Evolutionary conservation across 371 early-diverging fungal species (phyloP).

Genomic region (Mucor lusitanicus): DNA sequence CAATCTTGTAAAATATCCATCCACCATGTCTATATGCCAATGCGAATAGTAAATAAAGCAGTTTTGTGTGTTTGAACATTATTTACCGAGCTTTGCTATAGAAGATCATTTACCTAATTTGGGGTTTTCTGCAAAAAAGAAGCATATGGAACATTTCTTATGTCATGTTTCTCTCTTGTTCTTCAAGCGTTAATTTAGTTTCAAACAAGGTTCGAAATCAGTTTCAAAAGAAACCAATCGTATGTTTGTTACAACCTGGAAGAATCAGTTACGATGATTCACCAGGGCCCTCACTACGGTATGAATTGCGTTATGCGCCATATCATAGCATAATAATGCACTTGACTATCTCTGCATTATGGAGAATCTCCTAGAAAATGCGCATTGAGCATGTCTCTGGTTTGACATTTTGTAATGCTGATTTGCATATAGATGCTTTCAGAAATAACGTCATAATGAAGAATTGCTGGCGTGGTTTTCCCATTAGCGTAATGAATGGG

Average conservation of each 20-base stretch:
- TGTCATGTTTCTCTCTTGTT: not conserved
- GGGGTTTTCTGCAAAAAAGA: not conserved
- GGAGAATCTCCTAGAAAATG: not conserved
- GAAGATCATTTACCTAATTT: too few relatives aligned
- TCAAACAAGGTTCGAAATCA: not conserved
- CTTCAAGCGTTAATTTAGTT: not conserved
- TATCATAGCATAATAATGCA: not conserved
- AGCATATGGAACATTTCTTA: not conserved
- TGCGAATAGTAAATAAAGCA: not conserved
- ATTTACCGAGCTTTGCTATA: too few relatives aligned
- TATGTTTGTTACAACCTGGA: not conserved
- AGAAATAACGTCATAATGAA: not conserved
- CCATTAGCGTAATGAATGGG: not conserved
- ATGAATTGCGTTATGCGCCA: too few relatives aligned
- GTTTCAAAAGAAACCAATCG: not conserved
- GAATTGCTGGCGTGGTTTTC: not conserved
- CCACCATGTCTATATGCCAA: not conserved
- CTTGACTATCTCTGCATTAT: not conserved
- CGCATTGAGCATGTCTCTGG: not conserved
- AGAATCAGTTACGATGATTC: not conserved
- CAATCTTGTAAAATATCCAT: not conserved
- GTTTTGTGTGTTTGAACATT: too few relatives aligned
- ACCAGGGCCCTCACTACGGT: not conserved
- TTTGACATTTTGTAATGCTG: not conserved
- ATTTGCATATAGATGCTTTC: not conserved